Evolutionary conservation across 208 protist genomes (phyloP).

Genomic region (Phytomonas francai): DNA sequence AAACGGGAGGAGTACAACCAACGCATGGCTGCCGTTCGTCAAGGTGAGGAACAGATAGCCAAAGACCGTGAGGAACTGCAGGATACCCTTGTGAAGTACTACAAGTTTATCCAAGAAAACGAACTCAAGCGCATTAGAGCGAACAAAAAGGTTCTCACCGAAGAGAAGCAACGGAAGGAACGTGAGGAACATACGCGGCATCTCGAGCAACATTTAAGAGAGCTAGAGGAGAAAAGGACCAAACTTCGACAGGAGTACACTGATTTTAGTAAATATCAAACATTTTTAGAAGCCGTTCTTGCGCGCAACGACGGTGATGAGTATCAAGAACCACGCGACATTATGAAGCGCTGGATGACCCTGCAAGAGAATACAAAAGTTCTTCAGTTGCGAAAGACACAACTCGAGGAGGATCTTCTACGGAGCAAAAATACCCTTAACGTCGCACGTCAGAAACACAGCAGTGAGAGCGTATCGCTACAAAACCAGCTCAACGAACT

Average conservation of each 20-base stretch:
- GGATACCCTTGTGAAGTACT: constrained; percentile 89
- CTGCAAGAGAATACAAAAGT: constrained; percentile 88
- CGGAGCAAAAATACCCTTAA: constrained; percentile 83
- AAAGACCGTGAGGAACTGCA: constrained; percentile 76
- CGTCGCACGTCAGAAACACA: constrained; percentile 67
- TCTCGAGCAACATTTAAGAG: constrained; percentile 41
- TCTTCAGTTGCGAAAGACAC: constrained; percentile 84
- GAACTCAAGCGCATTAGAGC: constrained; percentile 87
- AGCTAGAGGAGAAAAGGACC: constrained; percentile 53
- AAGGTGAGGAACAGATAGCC: constrained; percentile 73
- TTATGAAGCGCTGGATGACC: constrained; percentile 88
- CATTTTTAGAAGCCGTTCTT: constrained; percentile 87
- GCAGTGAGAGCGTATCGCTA: constrained; percentile 81
- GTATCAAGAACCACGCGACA: constrained; percentile 86
- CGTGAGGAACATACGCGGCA: constrained; percentile 75
- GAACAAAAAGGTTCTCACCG: constrained; percentile 77
- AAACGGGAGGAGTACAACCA: constrained; percentile 80
- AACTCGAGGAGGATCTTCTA: constrained; percentile 85
- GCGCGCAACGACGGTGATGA: constrained; percentile 85
- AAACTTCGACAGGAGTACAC: constrained; percentile 49
- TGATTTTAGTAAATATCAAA: constrained; percentile 75
- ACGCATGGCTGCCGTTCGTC: constrained; percentile 76
- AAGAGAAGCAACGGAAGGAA: constrained; percentile 80
- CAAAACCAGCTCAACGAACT: constrained; percentile 88
- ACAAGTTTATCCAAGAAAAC: constrained; percentile 93